Evolutionary conservation across 2,329 filamentous ascomycete species (phyloP).

Genomic region (Lachnellula willkommii): DNA sequence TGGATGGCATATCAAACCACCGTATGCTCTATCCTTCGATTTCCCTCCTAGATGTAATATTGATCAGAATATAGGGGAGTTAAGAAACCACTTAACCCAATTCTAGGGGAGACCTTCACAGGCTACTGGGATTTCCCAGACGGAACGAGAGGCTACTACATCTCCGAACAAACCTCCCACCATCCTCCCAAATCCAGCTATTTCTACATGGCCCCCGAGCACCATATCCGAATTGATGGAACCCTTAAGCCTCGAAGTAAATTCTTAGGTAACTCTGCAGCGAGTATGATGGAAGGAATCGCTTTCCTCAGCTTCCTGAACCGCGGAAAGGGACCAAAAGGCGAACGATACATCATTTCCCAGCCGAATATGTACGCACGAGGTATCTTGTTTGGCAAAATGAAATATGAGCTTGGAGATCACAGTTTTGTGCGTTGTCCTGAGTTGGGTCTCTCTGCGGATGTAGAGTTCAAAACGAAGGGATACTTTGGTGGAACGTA

Average conservation of each 20-base stretch:
- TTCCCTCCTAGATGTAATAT: not conserved
- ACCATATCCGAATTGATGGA: conserved; percentile 91
- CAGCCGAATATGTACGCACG: conserved; percentile 99
- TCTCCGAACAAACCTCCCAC: conserved; percentile 95
- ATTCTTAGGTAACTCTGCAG: conserved; percentile 94
- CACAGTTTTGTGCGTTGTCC: conserved; percentile 91
- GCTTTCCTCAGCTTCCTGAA: conserved; percentile 81
- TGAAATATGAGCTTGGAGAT: conserved; percentile 98
- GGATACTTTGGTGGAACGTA: conserved; percentile 96
- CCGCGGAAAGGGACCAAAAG: conserved; percentile 59
- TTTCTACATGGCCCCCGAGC: conserved; percentile 94
- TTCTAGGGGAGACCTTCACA: conserved; percentile 89
- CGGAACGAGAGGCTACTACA: conserved; percentile 84
- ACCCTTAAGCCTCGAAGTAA: conserved; percentile 91
- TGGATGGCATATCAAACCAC: conserved; percentile 97
- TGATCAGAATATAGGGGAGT: conserved; percentile 60
- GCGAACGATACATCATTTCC: conserved; percentile 88
- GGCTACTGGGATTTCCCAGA: conserved; percentile 93
- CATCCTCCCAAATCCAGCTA: conserved; percentile 98
- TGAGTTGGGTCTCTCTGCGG: conserved; percentile 77
- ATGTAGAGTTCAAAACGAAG: conserved; percentile 98
- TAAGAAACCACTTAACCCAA: conserved; percentile 96
- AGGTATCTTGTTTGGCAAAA: conserved; percentile 95
- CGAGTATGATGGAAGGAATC: conserved; percentile 96
- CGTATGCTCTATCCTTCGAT: conserved; percentile 52